Evolutionary conservation across 257 asterid species (phyloP), one percentile per base, ranked within the genome.

Genomic region (Nicotiana paniculata): DNA sequence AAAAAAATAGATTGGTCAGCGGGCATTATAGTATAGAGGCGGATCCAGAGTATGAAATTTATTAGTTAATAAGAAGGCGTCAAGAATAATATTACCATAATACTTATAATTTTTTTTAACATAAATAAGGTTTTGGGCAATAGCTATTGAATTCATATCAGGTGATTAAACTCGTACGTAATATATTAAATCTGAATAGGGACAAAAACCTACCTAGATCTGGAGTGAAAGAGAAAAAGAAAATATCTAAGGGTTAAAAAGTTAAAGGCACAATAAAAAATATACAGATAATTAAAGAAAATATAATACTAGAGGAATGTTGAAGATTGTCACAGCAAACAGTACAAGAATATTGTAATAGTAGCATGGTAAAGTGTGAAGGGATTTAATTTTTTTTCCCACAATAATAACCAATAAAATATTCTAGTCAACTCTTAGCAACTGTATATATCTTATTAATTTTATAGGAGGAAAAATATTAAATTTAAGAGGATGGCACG

Each of bases 351-450:
- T 74, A 26, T 51, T 26, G 77, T 35, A 80, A 65, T 80, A 21
- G 63, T 32, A 64, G 63, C 32, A 46, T 62, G 26, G 58, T 53
- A 4, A 68, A 39, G 72, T 32, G 61, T 30, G 21, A 78, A 72
- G n/a, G 48, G 26, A 21, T 48, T 2, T 33, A 15, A 30, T 4
- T 1, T 10, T 46, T 83, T 26, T 66, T 5, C 37, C 18, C 18
- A 9, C 8, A 30, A 39, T 11, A 53, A 21, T 59, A 39, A 75
- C 33, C 13, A 69, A 79, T 46, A 80, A 83, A 61, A 83, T 63
- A 85, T 83, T 85, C 37, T 54, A 85, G 91, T 88, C 91, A 86
- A 88, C 90, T 85, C 84, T 63, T 77, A 26, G 43, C 79, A 74
- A 48, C 79, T 72, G 5, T 66, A 3, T 67, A 67, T 67, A 67